These are phyloP conservation scores for Cladophialophora yegresii DNA, from an alignment of 2,329 filamentous ascomycete genomes.

Conservation along the genomic window DNA sequence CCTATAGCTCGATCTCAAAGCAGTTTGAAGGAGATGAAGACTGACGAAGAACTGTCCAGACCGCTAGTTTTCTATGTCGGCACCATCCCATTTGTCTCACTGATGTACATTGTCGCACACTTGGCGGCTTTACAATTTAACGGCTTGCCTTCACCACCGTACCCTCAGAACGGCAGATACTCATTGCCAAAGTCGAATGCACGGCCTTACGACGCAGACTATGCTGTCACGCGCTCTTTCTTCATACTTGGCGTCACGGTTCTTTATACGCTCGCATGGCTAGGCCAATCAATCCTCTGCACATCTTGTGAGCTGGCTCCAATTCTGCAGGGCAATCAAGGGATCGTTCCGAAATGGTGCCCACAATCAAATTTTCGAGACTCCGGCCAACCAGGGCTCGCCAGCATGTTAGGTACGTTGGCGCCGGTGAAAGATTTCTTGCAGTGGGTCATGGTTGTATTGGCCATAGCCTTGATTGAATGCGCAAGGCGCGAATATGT, in stretches of 20 bases:
- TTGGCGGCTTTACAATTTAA: slow-evolving; percentile 31
- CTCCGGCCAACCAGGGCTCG: slow-evolving; percentile 33
- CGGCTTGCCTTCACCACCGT: slow-evolving; percentile 22
- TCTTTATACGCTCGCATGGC: slow-evolving; percentile 28
- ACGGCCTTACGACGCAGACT: slow-evolving; percentile 20
- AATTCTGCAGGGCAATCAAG: slow-evolving; percentile 29
- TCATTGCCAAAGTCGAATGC: slow-evolving; percentile 1
- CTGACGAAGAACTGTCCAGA: slow-evolving; percentile 3
- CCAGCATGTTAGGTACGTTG: slow-evolving; percentile 59
- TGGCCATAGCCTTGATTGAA: slow-evolving; percentile 25
- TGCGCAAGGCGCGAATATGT: slow-evolving; percentile 30
- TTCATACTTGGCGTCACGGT: slow-evolving; percentile 26
- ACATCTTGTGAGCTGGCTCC: slow-evolving; percentile 33
- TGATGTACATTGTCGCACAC: slow-evolving; percentile 26
- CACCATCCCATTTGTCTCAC: slow-evolving; percentile 28
- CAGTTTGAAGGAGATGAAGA: background rate
- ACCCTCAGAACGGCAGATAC: background rate
- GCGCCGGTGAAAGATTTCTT: slow-evolving; percentile 30
- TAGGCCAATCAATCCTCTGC: slow-evolving; percentile 28
- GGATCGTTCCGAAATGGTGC: slow-evolving; percentile 31
- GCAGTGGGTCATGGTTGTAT: slow-evolving; percentile 29
- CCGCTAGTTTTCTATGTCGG: slow-evolving; percentile 31
- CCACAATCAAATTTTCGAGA: slow-evolving; percentile 32
- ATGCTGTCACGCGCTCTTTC: slow-evolving; percentile 25
- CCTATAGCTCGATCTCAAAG: background rate